A percentile compares a stretch with the other conserved stretches of the same genome.
Evolutionary conservation across 352 stramenopile genomes (phyloP).

Genomic region (Phytopythium delawarense): DNA sequence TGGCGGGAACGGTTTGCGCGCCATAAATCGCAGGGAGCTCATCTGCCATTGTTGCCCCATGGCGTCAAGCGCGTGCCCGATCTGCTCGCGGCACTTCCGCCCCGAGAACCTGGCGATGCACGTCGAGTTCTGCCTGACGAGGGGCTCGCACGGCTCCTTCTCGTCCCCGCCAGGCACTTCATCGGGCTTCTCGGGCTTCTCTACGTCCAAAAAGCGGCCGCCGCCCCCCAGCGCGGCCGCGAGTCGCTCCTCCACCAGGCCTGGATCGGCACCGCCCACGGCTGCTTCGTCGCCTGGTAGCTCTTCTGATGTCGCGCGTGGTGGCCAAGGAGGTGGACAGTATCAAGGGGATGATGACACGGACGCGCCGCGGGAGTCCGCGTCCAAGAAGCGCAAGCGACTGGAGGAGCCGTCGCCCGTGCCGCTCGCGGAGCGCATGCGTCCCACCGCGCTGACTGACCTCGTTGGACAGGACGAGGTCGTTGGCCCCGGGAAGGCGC

Average conservation of each 20-base stretch:
- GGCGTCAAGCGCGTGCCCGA: constrained; percentile 48
- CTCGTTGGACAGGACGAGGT: constrained; percentile 71
- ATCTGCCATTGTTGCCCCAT: constrained; percentile 9
- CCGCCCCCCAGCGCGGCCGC: background rate
- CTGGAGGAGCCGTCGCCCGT: constrained; percentile 19
- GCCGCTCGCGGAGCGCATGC: constrained; percentile 75
- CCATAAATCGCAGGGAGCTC: background rate
- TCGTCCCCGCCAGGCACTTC: constrained; percentile 9
- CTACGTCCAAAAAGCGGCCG: background rate
- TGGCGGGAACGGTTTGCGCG: background rate
- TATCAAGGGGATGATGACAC: background rate
- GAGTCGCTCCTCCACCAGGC: background rate
- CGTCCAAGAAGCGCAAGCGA: constrained; percentile 54
- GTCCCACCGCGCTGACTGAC: constrained; percentile 52
- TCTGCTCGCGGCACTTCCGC: constrained; percentile 75
- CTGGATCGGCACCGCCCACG: background rate
- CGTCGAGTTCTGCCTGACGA: constrained; percentile 56
- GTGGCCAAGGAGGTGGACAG: too few species aligned
- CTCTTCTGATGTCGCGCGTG: background rate
- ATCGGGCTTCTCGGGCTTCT: constrained; percentile 9
- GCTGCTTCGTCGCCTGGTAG: background rate
- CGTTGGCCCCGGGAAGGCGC: constrained; percentile 49
- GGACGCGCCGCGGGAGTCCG: background rate
- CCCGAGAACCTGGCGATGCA: constrained; percentile 69
- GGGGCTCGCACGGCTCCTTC: constrained; percentile 9